These are phyloP conservation scores for Saccharomycopsis babjevae DNA, from an alignment of 805 yeast species.

Conservation along the genomic window DNA sequence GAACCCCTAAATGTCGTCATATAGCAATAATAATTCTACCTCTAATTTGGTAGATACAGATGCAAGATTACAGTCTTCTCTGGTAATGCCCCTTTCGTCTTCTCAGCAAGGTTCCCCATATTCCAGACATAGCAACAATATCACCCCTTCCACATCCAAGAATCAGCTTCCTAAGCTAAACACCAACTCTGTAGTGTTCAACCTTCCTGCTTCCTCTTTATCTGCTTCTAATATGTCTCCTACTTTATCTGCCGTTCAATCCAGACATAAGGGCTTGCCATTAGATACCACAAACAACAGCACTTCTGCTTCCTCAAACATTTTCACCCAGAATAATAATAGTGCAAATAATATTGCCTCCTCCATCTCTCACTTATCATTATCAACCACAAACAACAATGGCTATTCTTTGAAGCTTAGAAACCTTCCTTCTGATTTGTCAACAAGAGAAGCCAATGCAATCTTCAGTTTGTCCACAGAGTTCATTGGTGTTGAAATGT, in stretches of 20 bases:
- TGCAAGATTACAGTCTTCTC: constrained; percentile 5
- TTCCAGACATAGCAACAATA: constrained; percentile 2
- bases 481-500: constrained; percentile 40
- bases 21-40: constrained; percentile 6
- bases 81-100: not conserved
- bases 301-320: constrained; percentile 8
- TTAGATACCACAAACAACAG: not conserved
- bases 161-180: constrained; percentile 16
- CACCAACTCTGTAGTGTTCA: constrained; percentile 7
- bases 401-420: constrained; percentile 32
- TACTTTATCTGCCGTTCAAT: constrained; percentile 11
- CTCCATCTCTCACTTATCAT: constrained; percentile 12
- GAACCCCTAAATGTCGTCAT: not conserved
- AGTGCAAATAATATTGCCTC: constrained; percentile 2
- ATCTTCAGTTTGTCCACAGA: constrained; percentile 64
- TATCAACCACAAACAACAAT: constrained; percentile 2
- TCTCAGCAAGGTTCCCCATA: constrained; percentile 1
- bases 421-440: constrained; percentile 54
- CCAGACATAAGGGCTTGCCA: constrained; percentile 12
- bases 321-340: not conserved
- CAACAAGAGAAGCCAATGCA: constrained; percentile 55
- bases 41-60: constrained; percentile 2
- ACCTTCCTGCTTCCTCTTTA: constrained; percentile 5
- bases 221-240: constrained; percentile 13
- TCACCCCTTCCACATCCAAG: not conserved